Evolutionary conservation across 768 basidiomycete species (phyloP), one percentile per base, ranked within the genome.

Genomic region (Russula vinacea): DNA sequence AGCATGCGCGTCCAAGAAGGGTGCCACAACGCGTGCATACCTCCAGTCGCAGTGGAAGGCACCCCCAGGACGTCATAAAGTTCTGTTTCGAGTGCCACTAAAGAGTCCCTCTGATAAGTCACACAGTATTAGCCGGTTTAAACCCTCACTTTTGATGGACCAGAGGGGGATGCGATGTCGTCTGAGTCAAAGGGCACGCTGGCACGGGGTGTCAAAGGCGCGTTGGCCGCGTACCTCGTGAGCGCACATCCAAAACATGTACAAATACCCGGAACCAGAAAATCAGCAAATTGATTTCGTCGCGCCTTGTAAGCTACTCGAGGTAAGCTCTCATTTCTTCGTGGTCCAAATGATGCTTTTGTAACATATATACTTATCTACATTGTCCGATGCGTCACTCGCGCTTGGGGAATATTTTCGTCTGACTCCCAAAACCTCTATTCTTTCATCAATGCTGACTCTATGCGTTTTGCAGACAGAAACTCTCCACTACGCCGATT

Each of bases 61-160:
- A 95, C 84, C 32, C 89, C 92, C 33, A 98, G 79, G 51, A 95
- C 77, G 45, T 96, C 92, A 73, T 98, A 98, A 47, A 95, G 81
- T 58, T 83, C 84, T n/a, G 84, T 88, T 77, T 92, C 88, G 16
- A 85, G 76, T 54, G 86, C 78, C 88, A 90, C 87, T 89, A 63
- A 42, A 35, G 56, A 19, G 1, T 44, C 8, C 22, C 9, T 40
- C 19, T 42, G 33, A 47, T 57, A 11, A 66, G 50, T 0, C 2
- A 19, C 33, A 47, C 6, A 11, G n/a, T 22, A 44, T 9, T 2
- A 3, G 14, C 6, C 16, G 35, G 52, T 35, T 24, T 26, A 49
- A 39, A 17, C 7, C 7, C 49, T 62, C 29, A 62, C 61, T 62
- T 62, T 50, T 62, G 37, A 32, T 26, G 47, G 16, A 47, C 56